Evolutionary conservation across 2,329 filamentous ascomycete genomes (phyloP).

Genomic region (Didymella pomorum): DNA sequence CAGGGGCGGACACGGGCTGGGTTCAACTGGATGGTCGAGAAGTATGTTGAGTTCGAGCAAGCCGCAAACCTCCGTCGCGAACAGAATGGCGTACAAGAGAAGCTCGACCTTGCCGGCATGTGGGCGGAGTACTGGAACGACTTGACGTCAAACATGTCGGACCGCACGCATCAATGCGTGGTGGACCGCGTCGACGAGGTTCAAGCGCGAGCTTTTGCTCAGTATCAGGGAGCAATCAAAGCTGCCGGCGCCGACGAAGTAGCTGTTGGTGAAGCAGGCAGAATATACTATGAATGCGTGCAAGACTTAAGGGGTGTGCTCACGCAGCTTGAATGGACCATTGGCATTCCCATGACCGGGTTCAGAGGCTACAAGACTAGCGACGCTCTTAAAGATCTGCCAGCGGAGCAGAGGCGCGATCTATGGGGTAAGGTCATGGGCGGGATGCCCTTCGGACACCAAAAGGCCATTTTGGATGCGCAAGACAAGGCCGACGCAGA

Average conservation of each 20-base stretch:
- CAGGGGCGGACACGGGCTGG: not conserved
- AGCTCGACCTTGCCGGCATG: conserved; percentile 27
- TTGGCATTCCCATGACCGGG: conserved; percentile 28
- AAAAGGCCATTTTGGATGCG: conserved; percentile 11
- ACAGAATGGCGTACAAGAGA: conserved; percentile 16
- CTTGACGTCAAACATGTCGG: conserved; percentile 19
- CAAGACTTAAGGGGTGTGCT: conserved; percentile 26
- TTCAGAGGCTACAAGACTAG: conserved; percentile 25
- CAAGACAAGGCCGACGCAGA: conserved; percentile 11
- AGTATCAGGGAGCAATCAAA: conserved; percentile 4
- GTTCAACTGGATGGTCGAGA: conserved; percentile 3
- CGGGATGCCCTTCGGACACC: conserved; percentile 19
- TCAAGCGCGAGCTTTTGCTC: conserved; percentile 10
- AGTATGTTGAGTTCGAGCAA: conserved; percentile 23
- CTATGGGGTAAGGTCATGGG: not conserved
- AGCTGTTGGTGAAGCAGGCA: conserved; percentile 23
- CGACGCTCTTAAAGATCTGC: not conserved
- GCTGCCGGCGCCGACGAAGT: conserved; percentile 15
- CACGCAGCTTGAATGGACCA: conserved; percentile 18
- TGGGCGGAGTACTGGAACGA: conserved; percentile 31
- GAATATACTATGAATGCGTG: conserved; percentile 29
- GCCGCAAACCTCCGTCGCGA: conserved; percentile 28
- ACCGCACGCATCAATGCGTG: conserved; percentile 28
- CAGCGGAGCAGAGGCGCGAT: not conserved
- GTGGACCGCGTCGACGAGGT: conserved; percentile 31